Conservation (phyloP, 108 stramenopile genomes). For the Stephanodiscus triporus region DNA sequence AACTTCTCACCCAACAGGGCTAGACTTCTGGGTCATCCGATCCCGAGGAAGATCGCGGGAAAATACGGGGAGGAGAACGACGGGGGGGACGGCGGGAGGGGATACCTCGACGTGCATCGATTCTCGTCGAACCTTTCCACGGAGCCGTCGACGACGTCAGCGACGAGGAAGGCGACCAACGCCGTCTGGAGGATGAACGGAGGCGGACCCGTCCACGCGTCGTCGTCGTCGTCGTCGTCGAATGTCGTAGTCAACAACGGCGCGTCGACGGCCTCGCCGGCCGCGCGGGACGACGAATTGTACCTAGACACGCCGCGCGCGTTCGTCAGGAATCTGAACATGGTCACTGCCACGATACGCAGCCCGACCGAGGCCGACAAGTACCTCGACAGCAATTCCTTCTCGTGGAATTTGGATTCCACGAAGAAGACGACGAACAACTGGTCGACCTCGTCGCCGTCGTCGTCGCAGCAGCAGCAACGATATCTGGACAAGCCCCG, state of each 20-base stretch:
- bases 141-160: background rate
- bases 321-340: background rate
- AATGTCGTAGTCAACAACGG: background rate
- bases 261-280: background rate
- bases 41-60: background rate
- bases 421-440: background rate
- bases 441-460: background rate
- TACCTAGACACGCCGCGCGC: conserved; percentile 6
- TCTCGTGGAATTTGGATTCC: conserved; percentile 4
- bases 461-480: background rate
- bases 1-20: conserved; percentile 5
- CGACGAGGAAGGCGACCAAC: background rate
- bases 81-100: background rate
- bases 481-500: conserved; percentile 10
- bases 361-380: background rate
- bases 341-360: background rate
- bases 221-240: background rate
- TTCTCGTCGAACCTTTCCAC: background rate
- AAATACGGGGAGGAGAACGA: background rate
- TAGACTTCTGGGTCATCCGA: background rate
- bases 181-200: background rate
- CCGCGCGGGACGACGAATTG: background rate
- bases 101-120: background rate
- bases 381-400: conserved; percentile 9
- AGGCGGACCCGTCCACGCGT: background rate